Percentiles rank a stretch among this genome's conserved stretches.
Conservation (phyloP, 2,329 filamentous ascomycete species). For the Pseudogymnoascus sp. region DNA sequence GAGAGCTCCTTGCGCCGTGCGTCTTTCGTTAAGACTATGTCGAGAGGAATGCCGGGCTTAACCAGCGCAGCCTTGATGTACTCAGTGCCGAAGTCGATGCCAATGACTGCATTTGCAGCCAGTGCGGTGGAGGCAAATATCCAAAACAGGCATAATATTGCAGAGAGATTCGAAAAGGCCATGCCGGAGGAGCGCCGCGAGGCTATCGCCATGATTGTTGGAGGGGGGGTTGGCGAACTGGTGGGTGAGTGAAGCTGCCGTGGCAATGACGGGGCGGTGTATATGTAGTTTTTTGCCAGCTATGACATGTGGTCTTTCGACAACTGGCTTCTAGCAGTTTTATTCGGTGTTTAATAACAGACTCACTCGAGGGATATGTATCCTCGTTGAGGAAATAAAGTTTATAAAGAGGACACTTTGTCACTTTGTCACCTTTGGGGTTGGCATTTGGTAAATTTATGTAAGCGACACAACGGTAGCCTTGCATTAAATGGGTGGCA, state of each 20-base stretch:
- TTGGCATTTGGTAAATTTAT: constrained; percentile 9
- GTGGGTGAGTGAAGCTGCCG: constrained; percentile 6
- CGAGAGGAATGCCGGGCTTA: constrained; percentile 92
- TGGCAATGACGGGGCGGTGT: constrained; percentile 1
- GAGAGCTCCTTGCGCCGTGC: constrained; percentile 92
- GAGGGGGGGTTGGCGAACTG: constrained; percentile 2
- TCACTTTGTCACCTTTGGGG: constrained; percentile 8
- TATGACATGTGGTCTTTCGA: constrained; percentile 9
- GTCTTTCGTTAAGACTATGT: constrained; percentile 96
- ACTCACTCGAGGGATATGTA: not conserved
- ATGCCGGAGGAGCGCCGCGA: constrained; percentile 9
- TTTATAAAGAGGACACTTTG: constrained; percentile 9
- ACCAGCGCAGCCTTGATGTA: constrained; percentile 95
- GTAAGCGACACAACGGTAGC: constrained; percentile 2
- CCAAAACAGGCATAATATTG: constrained; percentile 27
- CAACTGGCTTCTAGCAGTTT: constrained; percentile 6
- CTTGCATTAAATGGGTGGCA: not conserved
- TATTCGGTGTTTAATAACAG: not conserved
- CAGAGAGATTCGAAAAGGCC: constrained; percentile 18
- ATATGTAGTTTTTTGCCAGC: constrained; percentile 4
- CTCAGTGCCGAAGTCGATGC: constrained; percentile 89
- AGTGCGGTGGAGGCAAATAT: constrained; percentile 29
- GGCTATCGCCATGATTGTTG: constrained; percentile 7
- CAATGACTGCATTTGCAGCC: constrained; percentile 64
- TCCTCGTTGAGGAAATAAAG: constrained; percentile 7